Conservation (phyloP, 106 monocot species). For the Cymbidium sinense region DNA sequence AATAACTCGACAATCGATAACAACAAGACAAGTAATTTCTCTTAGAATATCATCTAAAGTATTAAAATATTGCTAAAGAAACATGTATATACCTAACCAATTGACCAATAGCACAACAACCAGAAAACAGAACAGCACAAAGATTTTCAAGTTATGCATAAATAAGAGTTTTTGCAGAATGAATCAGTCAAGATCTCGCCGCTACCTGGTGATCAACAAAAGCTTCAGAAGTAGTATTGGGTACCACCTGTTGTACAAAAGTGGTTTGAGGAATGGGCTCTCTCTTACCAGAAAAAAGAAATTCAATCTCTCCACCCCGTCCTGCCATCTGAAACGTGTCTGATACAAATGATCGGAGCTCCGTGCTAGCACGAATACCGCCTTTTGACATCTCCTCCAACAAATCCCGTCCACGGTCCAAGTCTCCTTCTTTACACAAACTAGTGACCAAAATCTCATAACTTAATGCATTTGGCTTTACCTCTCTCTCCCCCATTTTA, state of each 20-base stretch:
- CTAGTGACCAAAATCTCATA: slow-evolving; percentile 18
- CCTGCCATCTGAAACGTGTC: slow-evolving; percentile 6
- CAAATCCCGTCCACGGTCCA: slow-evolving; percentile 10
- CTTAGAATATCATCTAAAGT: background rate
- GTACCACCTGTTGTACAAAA: background rate
- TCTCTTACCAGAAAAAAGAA: background rate
- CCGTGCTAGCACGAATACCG: background rate
- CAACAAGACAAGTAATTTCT: background rate
- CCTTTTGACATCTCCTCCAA: slow-evolving; percentile 17
- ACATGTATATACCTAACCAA: background rate
- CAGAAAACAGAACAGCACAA: background rate
- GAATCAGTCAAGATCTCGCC: background rate
- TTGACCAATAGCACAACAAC: background rate
- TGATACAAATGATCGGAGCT: slow-evolving; percentile 10
- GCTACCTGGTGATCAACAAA: slow-evolving; percentile 3
- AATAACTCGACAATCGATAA: background rate
- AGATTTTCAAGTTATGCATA: background rate
- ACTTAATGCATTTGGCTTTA: slow-evolving; percentile 9
- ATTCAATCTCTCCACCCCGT: slow-evolving; percentile 9
- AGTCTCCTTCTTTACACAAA: slow-evolving; percentile 14
- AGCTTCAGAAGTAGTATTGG: background rate
- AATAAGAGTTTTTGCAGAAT: background rate
- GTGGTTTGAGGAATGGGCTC: background rate
- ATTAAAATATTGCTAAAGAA: background rate
- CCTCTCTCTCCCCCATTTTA: slow-evolving; percentile 27